A percentile compares a stretch with the other conserved stretches of the same genome.
phyloP scores from a whole-genome alignment of 2,329 filamentous ascomycete species.

The Diaporthe batatas region DNA sequence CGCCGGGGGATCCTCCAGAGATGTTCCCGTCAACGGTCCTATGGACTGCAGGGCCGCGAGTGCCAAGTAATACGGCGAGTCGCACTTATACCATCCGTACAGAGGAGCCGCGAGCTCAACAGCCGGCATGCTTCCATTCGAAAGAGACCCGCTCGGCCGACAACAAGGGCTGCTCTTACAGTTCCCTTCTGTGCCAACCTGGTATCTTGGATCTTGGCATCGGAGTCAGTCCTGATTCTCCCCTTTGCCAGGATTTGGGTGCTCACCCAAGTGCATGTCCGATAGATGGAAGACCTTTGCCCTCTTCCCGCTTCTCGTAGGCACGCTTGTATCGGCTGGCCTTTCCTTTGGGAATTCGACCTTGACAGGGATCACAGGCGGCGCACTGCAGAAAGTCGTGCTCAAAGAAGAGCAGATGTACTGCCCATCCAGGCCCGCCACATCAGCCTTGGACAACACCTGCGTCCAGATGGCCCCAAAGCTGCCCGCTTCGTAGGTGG shows the following conservation, averaged over 20 bases:
- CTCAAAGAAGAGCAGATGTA: conserved; percentile 68
- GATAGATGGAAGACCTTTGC: conserved; percentile 69
- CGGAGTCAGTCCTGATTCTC: background rate
- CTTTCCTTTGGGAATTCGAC: conserved; percentile 68
- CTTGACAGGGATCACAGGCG: conserved; percentile 59
- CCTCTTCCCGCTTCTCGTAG: conserved; percentile 63
- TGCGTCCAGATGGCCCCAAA: conserved; percentile 71
- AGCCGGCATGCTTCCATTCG: conserved; percentile 51
- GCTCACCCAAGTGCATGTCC: conserved; percentile 63
- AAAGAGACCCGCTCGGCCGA: conserved; percentile 55
- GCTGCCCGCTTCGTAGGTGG: conserved; percentile 59
- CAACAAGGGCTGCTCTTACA: conserved; percentile 66
- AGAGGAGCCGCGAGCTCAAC: conserved; percentile 64
- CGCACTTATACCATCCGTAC: conserved; percentile 68
- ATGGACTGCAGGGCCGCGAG: conserved; percentile 69
- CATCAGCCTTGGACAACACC: conserved; percentile 65
- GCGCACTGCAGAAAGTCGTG: conserved; percentile 61
- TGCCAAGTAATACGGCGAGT: conserved; percentile 70
- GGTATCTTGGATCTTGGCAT: conserved; percentile 63
- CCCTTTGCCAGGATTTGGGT: background rate
- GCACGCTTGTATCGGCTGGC: conserved; percentile 58
- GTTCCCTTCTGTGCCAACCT: conserved; percentile 65
- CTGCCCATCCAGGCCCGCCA: conserved; percentile 66
- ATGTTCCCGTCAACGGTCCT: conserved; percentile 68
- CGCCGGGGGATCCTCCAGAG: conserved; percentile 58